phyloP scores from a whole-genome alignment of 495 filamentous ascomycete genomes.

The Penicillium pulvis region DNA sequence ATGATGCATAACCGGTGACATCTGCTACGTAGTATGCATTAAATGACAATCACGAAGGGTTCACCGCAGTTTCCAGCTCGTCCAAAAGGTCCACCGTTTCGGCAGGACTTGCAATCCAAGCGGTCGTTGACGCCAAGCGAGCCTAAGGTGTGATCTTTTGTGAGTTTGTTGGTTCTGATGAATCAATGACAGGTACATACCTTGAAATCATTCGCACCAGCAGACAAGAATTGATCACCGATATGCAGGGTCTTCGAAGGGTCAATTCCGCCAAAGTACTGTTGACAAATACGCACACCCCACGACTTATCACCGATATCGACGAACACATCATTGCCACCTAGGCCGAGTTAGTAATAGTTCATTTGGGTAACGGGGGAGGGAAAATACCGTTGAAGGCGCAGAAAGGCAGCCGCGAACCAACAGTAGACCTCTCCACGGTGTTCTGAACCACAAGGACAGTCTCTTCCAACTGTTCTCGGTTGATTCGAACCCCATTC shows the following conservation, averaged over 20 bases:
- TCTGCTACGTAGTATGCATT: not conserved
- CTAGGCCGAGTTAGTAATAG: conserved; percentile 25
- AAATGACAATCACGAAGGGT: not conserved
- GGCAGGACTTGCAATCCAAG: conserved; percentile 89
- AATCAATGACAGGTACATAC: conserved; percentile 32
- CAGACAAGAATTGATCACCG: conserved; percentile 94
- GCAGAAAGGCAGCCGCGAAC: conserved; percentile 81
- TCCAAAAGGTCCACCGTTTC: conserved; percentile 90
- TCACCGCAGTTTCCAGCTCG: conserved; percentile 49
- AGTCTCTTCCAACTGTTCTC: conserved; percentile 93
- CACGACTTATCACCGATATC: conserved; percentile 98
- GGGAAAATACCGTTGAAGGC: conserved; percentile 78
- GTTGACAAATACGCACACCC: conserved; percentile 89
- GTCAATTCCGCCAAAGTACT: conserved; percentile 79
- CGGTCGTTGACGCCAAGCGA: conserved; percentile 64
- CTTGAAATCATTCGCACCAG: conserved; percentile 97
- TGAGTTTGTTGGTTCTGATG: not conserved
- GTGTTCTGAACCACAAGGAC: conserved; percentile 92
- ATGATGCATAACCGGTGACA: not conserved
- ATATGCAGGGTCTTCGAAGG: conserved; percentile 75
- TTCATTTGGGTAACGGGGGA: not conserved
- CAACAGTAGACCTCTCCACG: conserved; percentile 75
- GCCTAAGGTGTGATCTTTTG: conserved; percentile 38
- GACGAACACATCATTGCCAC: conserved; percentile 95
- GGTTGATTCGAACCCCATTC: conserved; percentile 62